Percentiles rank a stretch among this genome's conserved stretches.
Conservation (phyloP, 768 basidiomycete species). For the Auriculariales sp. region DNA sequence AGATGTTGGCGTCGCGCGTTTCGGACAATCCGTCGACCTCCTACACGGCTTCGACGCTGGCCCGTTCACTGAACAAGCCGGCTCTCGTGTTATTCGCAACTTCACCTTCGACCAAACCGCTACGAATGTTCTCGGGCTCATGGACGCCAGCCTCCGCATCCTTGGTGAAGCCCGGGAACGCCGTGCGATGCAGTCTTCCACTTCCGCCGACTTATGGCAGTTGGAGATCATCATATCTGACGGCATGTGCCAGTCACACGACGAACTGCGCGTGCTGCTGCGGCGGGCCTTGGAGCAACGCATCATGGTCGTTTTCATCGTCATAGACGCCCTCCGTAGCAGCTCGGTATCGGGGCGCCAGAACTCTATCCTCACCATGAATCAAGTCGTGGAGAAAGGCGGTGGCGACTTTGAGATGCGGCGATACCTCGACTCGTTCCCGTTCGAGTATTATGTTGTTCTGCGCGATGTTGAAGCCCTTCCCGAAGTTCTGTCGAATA, state of each 20-base stretch:
- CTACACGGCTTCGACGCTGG: conserved; percentile 77
- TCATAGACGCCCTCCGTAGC: conserved; percentile 44
- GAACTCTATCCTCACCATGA: conserved; percentile 85
- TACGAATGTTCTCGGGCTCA: conserved; percentile 71
- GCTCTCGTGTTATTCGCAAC: conserved; percentile 62
- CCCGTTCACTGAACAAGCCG: conserved; percentile 67
- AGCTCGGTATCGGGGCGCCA: conserved; percentile 17
- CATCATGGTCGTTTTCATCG: conserved; percentile 92
- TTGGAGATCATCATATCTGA: conserved; percentile 97
- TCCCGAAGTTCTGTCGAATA: conserved; percentile 78
- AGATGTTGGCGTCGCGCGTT: conserved; percentile 83
- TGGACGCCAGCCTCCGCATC: conserved; percentile 63
- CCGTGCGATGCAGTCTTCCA: conserved; percentile 37
- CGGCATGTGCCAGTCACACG: conserved; percentile 96
- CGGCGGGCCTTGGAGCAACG: conserved; percentile 78
- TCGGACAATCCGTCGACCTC: conserved; percentile 78
- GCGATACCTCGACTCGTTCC: conserved; percentile 90
- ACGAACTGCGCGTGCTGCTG: conserved; percentile 61
- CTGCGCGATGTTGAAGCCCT: conserved; percentile 79
- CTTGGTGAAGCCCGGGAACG: conserved; percentile 67
- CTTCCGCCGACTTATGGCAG: conserved; percentile 85
- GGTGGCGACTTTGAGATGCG: conserved; percentile 72
- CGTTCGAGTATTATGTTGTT: conserved; percentile 96
- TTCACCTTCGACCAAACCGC: conserved; percentile 84
- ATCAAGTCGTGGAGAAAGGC: conserved; percentile 76